These are phyloP conservation scores for Kernera saxatilis DNA, from an alignment of 345 rosid species.

Conservation along the genomic window DNA sequence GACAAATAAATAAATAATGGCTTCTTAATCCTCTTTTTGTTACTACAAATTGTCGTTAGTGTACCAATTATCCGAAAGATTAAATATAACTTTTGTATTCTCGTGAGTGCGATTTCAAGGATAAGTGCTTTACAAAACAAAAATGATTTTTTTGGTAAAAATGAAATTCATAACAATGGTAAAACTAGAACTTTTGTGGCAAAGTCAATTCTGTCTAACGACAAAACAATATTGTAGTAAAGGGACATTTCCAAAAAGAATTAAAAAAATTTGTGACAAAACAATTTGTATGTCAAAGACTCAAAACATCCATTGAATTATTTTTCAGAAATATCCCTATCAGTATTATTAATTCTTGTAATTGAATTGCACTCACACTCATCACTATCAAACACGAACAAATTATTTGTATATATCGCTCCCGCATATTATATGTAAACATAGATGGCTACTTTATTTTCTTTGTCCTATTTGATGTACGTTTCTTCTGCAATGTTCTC, in stretches of 20 bases:
- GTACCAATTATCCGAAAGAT: background rate
- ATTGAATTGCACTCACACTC: background rate
- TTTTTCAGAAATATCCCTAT: background rate
- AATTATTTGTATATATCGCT: background rate
- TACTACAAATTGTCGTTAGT: background rate
- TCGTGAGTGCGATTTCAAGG: background rate
- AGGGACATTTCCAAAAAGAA: too few relatives aligned
- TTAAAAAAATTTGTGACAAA: background rate
- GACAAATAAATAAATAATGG: too few relatives aligned
- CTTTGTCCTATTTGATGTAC: background rate
- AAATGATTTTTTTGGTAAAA: background rate
- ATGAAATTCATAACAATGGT: background rate
- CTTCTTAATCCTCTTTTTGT: background rate
- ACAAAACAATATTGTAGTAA: background rate
- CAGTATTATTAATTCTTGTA: background rate
- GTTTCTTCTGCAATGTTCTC: background rate
- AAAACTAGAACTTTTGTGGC: background rate
- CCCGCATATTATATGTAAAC: background rate
- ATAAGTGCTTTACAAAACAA: background rate
- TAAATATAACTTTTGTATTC: background rate
- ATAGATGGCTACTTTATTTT: background rate
- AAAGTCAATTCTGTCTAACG: background rate
- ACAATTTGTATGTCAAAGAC: background rate
- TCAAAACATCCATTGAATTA: background rate
- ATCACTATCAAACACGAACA: background rate